phyloP scores from a whole-genome alignment of 208 protist species.

The Herpetomonas samuelpessoai region DNA sequence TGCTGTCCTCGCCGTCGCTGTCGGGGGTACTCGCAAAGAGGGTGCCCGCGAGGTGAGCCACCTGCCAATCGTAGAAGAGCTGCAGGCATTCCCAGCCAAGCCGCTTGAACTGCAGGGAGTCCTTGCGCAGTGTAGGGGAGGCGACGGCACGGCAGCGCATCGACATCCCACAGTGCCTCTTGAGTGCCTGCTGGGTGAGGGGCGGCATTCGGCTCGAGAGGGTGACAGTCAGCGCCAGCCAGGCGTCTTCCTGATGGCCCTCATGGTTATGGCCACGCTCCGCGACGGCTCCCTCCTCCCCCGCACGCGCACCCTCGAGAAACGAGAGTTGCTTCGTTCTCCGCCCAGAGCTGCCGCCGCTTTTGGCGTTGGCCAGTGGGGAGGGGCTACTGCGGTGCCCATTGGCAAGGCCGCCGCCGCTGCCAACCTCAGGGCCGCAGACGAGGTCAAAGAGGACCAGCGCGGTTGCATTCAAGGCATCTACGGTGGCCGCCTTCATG shows the following conservation, averaged over 20 bases:
- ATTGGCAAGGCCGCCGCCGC: slow-evolving; percentile 1
- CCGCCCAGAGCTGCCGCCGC: slow-evolving; percentile 1
- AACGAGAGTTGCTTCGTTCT: neutral
- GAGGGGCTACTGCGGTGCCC: slow-evolving; percentile 4
- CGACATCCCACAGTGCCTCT: slow-evolving; percentile 17
- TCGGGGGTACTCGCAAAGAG: neutral
- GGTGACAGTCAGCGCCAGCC: neutral
- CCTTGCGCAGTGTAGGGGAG: slow-evolving; percentile 45
- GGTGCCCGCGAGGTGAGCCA: slow-evolving; percentile 23
- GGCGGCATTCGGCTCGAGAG: slow-evolving; percentile 10
- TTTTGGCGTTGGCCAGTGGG: neutral
- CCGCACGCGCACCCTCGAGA: neutral
- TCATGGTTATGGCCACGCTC: too few species aligned
- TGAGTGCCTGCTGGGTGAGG: slow-evolving; percentile 25
- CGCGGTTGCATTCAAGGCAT: slow-evolving; percentile 59
- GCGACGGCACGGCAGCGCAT: slow-evolving; percentile 54
- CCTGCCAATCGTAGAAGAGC: slow-evolving; percentile 65
- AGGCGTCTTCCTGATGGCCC: neutral
- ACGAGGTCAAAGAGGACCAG: slow-evolving; percentile 66
- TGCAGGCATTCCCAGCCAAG: slow-evolving; percentile 75
- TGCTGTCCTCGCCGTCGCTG: slow-evolving; percentile 3
- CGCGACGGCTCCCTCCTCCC: neutral
- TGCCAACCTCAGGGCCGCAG: slow-evolving; percentile 46
- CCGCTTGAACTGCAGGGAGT: slow-evolving; percentile 71
- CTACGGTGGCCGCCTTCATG: slow-evolving; percentile 16